phyloP scores from a whole-genome alignment of 441 rosid species.

The Arabidopsis lyrata region DNA sequence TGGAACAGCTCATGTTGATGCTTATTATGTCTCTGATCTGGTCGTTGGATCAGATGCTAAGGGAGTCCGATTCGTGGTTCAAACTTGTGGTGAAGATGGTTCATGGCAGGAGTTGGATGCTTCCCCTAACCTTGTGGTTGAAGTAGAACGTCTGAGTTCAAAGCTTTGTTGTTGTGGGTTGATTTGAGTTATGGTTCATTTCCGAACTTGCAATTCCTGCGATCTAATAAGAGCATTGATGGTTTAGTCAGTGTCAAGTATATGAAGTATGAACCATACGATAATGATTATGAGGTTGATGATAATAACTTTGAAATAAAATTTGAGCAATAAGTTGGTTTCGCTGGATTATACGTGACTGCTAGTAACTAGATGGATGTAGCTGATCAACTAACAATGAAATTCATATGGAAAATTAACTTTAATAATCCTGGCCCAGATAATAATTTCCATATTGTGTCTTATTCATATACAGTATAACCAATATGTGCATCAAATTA shows the following conservation, averaged over 20 bases:
- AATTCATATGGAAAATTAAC: background rate
- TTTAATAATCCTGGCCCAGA: constrained; percentile 3
- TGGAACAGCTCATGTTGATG: constrained; percentile 63
- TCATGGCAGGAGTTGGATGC: constrained; percentile 54
- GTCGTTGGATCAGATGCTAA: constrained; percentile 51
- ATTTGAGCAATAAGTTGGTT: background rate
- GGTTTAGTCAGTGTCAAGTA: background rate
- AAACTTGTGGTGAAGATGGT: constrained; percentile 57
- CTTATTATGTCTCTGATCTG: constrained; percentile 66
- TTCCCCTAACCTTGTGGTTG: constrained; percentile 61
- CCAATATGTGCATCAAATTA: constrained; percentile 23
- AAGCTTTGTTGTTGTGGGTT: constrained; percentile 33
- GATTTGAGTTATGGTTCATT: constrained; percentile 4
- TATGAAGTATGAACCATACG: background rate
- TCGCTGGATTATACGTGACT: background rate
- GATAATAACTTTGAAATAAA: background rate
- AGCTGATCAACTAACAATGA: constrained; percentile 20
- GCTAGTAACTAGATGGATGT: background rate
- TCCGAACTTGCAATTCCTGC: background rate
- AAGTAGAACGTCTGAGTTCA: constrained; percentile 44
- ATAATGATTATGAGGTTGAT: background rate
- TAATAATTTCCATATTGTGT: constrained; percentile 10
- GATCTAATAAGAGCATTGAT: constrained; percentile 2
- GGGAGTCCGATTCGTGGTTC: constrained; percentile 65
- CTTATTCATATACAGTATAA: constrained; percentile 16